Conservation (phyloP, 2,329 filamentous ascomycete genomes). For the Alternaria incomplexa region DNA sequence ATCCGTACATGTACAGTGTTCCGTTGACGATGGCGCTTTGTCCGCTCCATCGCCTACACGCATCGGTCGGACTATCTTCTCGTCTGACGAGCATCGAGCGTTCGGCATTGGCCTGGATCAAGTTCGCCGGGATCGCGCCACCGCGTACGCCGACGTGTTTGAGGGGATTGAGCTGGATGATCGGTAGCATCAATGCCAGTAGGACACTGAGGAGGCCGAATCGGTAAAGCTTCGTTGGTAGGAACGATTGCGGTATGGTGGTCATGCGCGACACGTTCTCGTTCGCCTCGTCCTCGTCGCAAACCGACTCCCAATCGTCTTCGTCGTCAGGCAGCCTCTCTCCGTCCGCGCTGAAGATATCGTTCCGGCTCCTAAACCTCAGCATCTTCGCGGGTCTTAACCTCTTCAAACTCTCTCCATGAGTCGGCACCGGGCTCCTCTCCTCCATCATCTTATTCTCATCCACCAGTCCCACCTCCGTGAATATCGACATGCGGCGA, state of each 20-base stretch:
- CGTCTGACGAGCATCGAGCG: conserved; percentile 28
- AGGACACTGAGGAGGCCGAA: conserved; percentile 37
- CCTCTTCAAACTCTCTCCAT: conserved; percentile 25
- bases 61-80: conserved; percentile 40
- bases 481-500: conserved; percentile 44
- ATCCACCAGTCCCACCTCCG: conserved; percentile 47
- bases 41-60: conserved; percentile 48
- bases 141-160: conserved; percentile 34
- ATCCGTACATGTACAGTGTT: conserved; percentile 78
- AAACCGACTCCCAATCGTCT: conserved; percentile 36
- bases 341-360: conserved; percentile 28
- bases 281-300: conserved; percentile 31
- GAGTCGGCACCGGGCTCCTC: conserved; percentile 37
- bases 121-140: conserved; percentile 29
- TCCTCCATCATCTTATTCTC: conserved; percentile 37
- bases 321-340: conserved; percentile 16
- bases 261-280: not conserved
- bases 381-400: conserved; percentile 37
- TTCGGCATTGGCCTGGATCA: conserved; percentile 23
- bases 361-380: conserved; percentile 41
- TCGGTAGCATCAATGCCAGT: conserved; percentile 42
- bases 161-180: conserved; percentile 38
- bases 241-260: conserved; percentile 8
- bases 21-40: conserved; percentile 71
- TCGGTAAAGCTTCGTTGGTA: conserved; percentile 33